Percentiles rank a stretch among this genome's conserved stretches.
These are phyloP conservation scores for Soucietia sequanensis DNA, from an alignment of 805 yeast genomes.

Conservation along the genomic window DNA sequence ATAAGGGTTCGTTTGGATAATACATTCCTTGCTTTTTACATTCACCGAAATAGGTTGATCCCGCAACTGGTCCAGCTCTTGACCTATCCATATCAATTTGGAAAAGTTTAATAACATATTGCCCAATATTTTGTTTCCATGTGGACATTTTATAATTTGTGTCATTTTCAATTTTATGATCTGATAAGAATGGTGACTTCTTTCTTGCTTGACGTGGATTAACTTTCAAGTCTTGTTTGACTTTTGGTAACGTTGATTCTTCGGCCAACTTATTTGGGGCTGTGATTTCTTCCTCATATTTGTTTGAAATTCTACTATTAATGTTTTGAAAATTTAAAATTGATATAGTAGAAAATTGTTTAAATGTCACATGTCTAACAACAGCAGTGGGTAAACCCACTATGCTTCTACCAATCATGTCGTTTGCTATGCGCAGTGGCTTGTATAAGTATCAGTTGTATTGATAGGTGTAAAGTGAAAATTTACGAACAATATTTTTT, in stretches of 20 bases:
- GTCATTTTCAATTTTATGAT: slow-evolving; percentile 35
- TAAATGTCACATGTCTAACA: background rate
- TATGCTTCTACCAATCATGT: too few species aligned
- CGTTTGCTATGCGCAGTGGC: too few species aligned
- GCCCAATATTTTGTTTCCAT: slow-evolving; percentile 54
- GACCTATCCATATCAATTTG: slow-evolving; percentile 87
- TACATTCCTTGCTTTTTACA: slow-evolving; percentile 84
- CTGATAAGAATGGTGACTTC: slow-evolving; percentile 40
- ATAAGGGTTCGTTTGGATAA: slow-evolving; percentile 68
- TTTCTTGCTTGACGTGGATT: slow-evolving; percentile 34
- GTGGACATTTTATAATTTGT: slow-evolving; percentile 35
- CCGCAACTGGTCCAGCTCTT: slow-evolving; percentile 93
- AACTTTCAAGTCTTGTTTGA: slow-evolving; percentile 31
- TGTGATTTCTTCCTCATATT: slow-evolving; percentile 6
- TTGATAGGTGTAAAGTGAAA: too few species aligned
- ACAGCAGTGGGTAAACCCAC: too few species aligned
- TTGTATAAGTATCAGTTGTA: too few species aligned
- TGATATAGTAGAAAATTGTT: background rate
- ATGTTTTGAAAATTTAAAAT: background rate
- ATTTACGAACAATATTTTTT: too few species aligned
- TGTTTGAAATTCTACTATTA: background rate
- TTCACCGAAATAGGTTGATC: slow-evolving; percentile 79
- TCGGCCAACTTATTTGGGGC: slow-evolving; percentile 38
- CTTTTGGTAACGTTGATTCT: slow-evolving; percentile 40
- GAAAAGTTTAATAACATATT: slow-evolving; percentile 57